A percentile compares a stretch with the other conserved stretches of the same genome.
Conservation (phyloP, 768 basidiomycete species). For the Kwoniella heveanensis region DNA sequence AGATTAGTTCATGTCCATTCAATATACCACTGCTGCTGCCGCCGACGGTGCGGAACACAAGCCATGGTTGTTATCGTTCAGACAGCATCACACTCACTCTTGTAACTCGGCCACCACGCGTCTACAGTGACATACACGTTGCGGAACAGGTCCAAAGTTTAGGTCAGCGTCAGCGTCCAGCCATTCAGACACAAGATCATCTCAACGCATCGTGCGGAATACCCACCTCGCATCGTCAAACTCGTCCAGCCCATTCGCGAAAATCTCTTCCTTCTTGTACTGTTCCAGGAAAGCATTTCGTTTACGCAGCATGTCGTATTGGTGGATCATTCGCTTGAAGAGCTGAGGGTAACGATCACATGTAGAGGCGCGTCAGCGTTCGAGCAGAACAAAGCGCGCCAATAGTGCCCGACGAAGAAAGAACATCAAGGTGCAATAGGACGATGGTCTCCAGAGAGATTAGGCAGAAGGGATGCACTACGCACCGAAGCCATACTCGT, state of each 20-base stretch:
- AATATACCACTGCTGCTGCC: too few species aligned
- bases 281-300: constrained; percentile 94
- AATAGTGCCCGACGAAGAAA: too few species aligned
- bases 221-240: constrained; percentile 93
- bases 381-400: too few species aligned
- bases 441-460: too few species aligned
- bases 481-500: constrained; percentile 94
- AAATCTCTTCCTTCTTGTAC: constrained; percentile 96
- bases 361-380: too few species aligned
- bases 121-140: not conserved
- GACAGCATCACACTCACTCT: constrained; percentile 27
- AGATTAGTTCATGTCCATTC: not conserved
- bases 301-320: constrained; percentile 83
- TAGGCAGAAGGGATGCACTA: constrained; percentile 31
- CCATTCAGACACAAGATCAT: not conserved
- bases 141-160: too few species aligned
- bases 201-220: too few species aligned
- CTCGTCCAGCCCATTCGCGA: constrained; percentile 88
- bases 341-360: too few species aligned
- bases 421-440: not conserved
- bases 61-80: too few species aligned
- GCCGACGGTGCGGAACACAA: too few species aligned
- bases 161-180: not conserved
- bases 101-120: constrained; percentile 40
- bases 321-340: constrained; percentile 93